Evolutionary conservation across 2,329 filamentous ascomycete genomes (phyloP).

Genomic region (Pestalotiopsis sp.): DNA sequence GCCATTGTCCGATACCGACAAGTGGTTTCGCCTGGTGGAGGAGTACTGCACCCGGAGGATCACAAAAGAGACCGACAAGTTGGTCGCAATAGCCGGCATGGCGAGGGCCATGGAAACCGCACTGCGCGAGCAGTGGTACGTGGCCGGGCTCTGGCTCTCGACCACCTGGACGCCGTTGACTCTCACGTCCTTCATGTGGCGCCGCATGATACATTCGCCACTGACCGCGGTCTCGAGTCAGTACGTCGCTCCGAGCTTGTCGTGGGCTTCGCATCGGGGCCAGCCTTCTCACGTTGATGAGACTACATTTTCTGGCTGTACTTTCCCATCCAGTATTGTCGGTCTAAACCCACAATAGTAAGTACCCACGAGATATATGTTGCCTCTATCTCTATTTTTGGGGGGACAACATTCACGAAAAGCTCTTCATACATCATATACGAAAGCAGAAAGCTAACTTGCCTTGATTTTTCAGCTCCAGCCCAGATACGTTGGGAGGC

Average conservation of each 20-base stretch:
- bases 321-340: not conserved
- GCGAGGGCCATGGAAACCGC: not conserved
- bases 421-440: too few species aligned
- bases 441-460: too few species aligned
- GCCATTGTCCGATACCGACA: not conserved
- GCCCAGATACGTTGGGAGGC: not conserved
- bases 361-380: too few species aligned
- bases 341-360: not conserved
- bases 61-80: not conserved
- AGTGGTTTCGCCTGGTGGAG: not conserved
- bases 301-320: not conserved
- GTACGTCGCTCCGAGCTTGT: conserved; percentile 10
- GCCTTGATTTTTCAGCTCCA: not conserved
- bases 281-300: not conserved
- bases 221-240: not conserved
- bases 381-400: too few species aligned
- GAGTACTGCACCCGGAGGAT: not conserved
- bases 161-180: not conserved
- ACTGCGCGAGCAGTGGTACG: not conserved
- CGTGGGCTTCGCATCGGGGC: conserved; percentile 10
- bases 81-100: not conserved
- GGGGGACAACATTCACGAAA: too few species aligned
- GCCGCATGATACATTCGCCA: not conserved
- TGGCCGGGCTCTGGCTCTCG: conserved; percentile 7
- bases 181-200: conserved; percentile 4